Base-by-base conservation (phyloP, 1,284 basidiomycete species). In the Peniophora sp. region DNA sequence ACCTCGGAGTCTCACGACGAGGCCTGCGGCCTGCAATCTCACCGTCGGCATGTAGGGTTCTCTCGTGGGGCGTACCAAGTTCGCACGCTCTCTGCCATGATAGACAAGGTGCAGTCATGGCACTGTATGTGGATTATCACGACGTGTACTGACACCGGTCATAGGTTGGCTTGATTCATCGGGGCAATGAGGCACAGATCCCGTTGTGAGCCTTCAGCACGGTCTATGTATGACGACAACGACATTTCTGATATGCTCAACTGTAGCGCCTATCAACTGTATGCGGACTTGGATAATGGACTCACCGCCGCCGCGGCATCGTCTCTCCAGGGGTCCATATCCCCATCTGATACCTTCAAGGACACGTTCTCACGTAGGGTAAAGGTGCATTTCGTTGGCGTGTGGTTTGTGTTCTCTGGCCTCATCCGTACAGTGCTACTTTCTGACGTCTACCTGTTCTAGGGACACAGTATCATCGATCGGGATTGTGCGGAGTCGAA, bases 31-130 rank as follows among this genome's bases (percentile, higher is more conserved):
- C 14, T 34, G 15, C 50, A 24, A 10, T 12, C 12, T 6, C 12
- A 5, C 6, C 12, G 12, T 6, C 27, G 12, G 27, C 6, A 5
- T 32, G 6, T 32, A 74, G 74, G 74, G 8, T 75, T 74, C 52
- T 74, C 72, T 47, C 63, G 73, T 27, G 73, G 72, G 14, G 72
- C 73, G 20, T 75, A 72, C 54, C 72, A 74, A 61, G 72, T 66
- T 11, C 66, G 73, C 3, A 61, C 60, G 2, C 55, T 74, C 1
- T 69, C 73, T 0, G 71, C 55, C 0, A 74, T 75, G 73, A 70
- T 74, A 43, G 53, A 68, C 3, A 64, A 60, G 52, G 71, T 72
- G 24, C 15, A 12, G 12, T 32, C 27, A 6, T 32, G 27, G 27
- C 5, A 5, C 12, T 5, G 6, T 43, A 10, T 5, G 48, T 32